Percentiles rank a stretch among this genome's conserved stretches.
phyloP scores from a whole-genome alignment of 352 stramenopile genomes.

The Phytophthora crassamura region DNA sequence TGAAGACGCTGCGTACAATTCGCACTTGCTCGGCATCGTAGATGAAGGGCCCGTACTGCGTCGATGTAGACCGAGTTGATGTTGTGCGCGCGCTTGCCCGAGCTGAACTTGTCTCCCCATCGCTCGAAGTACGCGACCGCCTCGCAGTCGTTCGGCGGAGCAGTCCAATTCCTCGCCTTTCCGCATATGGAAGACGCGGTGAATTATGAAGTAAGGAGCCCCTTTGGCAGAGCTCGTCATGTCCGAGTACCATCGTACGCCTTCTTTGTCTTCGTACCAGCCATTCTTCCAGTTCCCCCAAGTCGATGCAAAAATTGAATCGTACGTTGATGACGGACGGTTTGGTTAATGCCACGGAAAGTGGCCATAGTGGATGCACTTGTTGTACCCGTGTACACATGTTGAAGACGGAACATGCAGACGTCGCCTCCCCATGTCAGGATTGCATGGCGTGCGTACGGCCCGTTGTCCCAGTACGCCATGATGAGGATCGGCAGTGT shows the following conservation, averaged over 20 bases:
- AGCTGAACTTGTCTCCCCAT: slow-evolving; percentile 12
- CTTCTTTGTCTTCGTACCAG: slow-evolving; percentile 26
- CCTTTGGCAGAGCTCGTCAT: slow-evolving; percentile 13
- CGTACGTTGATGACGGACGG: slow-evolving; percentile 11
- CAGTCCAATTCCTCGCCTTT: slow-evolving; percentile 20
- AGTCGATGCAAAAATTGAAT: slow-evolving; percentile 13
- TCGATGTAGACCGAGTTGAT: slow-evolving; percentile 6
- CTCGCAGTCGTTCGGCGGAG: background rate
- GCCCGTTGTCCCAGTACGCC: slow-evolving; percentile 42
- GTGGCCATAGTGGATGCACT: background rate
- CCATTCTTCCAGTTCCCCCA: slow-evolving; percentile 23
- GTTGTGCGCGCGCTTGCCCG: background rate
- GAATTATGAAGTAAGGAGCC: slow-evolving; percentile 20
- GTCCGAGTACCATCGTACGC: slow-evolving; percentile 26
- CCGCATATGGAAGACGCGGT: slow-evolving; percentile 16
- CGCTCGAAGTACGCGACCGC: background rate
- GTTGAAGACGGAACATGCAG: slow-evolving; percentile 21
- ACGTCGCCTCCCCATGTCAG: slow-evolving; percentile 35
- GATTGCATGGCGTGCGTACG: slow-evolving; percentile 23
- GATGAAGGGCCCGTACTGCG: slow-evolving; percentile 1
- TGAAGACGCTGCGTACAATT: slow-evolving; percentile 14
- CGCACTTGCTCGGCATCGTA: slow-evolving; percentile 1
- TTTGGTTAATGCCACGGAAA: slow-evolving; percentile 18
- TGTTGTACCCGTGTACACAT: background rate
- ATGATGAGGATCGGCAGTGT: slow-evolving; percentile 45